A percentile compares a stretch with the other conserved stretches of the same genome.
Evolutionary conservation across 371 early-diverging fungal genomes (phyloP).

Genomic region (Zopfochytrium polystomum): DNA sequence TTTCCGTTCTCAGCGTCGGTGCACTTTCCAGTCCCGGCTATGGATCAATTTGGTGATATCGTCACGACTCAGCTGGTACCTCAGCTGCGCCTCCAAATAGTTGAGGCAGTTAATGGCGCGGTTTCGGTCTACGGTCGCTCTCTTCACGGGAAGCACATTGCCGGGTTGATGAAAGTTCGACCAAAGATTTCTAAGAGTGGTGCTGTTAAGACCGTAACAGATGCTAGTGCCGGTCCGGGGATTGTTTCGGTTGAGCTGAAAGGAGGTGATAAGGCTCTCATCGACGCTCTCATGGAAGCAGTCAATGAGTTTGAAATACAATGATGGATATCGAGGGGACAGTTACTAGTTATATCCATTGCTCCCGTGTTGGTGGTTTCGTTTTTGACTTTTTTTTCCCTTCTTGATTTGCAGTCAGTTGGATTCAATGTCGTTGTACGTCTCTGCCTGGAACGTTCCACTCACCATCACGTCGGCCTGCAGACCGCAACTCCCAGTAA

Average conservation of each 20-base stretch:
- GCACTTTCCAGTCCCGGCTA: constrained; percentile 22
- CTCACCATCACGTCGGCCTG: no score
- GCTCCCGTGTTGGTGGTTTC: no score
- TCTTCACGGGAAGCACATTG: constrained; percentile 61
- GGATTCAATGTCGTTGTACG: no score
- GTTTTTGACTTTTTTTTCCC: no score
- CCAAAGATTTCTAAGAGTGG: not conserved
- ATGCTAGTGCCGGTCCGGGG: constrained; percentile 20
- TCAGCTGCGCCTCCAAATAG: constrained; percentile 40
- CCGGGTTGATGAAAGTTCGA: constrained; percentile 66
- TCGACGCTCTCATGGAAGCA: constrained; percentile 52
- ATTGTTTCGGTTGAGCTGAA: constrained; percentile 64
- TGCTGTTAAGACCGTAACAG: constrained; percentile 5
- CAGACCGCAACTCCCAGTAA: no score
- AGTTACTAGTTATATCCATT: no score
- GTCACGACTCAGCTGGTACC: constrained; percentile 11
- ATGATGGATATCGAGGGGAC: no score
- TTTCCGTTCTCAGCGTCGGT: constrained; percentile 31
- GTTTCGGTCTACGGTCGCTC: constrained; percentile 69
- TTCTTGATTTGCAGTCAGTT: no score
- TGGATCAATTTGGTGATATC: constrained; percentile 9
- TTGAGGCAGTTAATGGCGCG: constrained; percentile 68
- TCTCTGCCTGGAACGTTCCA: no score
- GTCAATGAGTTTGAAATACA: constrained; percentile 26
- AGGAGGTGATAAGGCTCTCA: constrained; percentile 61